Evolutionary conservation across 2,329 filamentous ascomycete genomes (phyloP), one percentile per base, ranked within the genome.

Genomic region (Scleromitrula shiraiana): DNA sequence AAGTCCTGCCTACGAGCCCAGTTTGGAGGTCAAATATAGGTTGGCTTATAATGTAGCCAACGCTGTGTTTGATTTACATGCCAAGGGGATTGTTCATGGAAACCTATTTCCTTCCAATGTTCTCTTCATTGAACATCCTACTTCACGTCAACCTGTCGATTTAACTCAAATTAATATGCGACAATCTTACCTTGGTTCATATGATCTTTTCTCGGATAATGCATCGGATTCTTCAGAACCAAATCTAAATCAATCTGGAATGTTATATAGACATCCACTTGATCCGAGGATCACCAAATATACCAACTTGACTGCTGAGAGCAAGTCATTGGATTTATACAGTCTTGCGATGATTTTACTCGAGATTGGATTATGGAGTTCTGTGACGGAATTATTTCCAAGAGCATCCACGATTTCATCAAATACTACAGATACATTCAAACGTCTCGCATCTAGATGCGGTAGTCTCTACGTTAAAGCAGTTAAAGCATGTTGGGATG

Each of bases 401-500:
- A 51, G 46, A 12, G 51, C 46, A n/a, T 49, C 55, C 22, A 41
- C 55, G 12, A 52, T 62, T 7, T 58, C 60, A 2, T 53, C 58
- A 17, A 60, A 60, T 19, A 51, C 59, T 15, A 45, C 55, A 5
- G 49, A 32, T 12, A 50, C 59, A 6, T 53, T 62, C 29, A 59
- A 62, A 45, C 53, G 58, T 32, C 58, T 64, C 26, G 60, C 61
- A 30, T 79, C 10, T 73, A 73, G 59, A 60, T 89, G 85, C 56
- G 85, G 85, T 12, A 84, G 79, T 7, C 71, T 85, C 0, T 91
- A 88, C 64, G 83, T 81, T 75, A 83, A 82, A 59, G 85, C 83
- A 0, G 84, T 88, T 2, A 77, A 85, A 60, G 74, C 78, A 3
- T 89, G 85, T 57, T 82, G 84, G 71, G 73, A 73, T 50, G 81